A percentile compares a stretch with the other conserved stretches of the same genome.
These are phyloP conservation scores for Dioszegia hungarica DNA, from an alignment of 768 basidiomycete genomes.

Conservation along the genomic window DNA sequence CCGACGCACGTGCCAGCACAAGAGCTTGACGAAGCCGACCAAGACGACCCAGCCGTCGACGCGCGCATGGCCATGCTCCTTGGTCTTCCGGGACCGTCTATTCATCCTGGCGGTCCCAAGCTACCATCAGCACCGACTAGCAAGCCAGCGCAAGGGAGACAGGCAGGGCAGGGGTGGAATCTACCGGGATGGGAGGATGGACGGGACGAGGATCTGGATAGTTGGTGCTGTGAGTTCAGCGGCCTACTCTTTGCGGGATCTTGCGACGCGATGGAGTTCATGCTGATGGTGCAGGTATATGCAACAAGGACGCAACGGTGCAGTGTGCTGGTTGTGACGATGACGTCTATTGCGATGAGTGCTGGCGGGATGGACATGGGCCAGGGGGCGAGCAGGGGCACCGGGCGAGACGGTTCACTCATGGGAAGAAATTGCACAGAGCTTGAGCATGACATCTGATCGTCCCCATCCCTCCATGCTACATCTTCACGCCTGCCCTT, in stretches of 20 bases:
- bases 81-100: constrained; percentile 19
- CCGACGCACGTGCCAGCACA: constrained; percentile 16
- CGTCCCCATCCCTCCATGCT: too few species aligned
- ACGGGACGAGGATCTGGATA: constrained; percentile 35
- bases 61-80: constrained; percentile 20
- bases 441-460: neutral
- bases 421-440: constrained; percentile 14
- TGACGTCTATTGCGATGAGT: constrained; percentile 34
- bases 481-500: too few species aligned
- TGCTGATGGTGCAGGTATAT: constrained; percentile 29
- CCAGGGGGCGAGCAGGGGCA: constrained; percentile 30
- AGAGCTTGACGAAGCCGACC: neutral
- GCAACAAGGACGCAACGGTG: constrained; percentile 34
- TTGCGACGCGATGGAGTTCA: too few species aligned
- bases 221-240: constrained; percentile 40
- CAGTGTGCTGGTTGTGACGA: constrained; percentile 35
- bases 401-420: constrained; percentile 21
- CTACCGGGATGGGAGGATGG: constrained; percentile 28
- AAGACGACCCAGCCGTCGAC: constrained; percentile 14
- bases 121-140: constrained; percentile 8
- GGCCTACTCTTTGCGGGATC: neutral
- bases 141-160: neutral
- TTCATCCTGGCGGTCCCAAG: neutral
- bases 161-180: constrained; percentile 13
- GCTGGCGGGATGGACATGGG: constrained; percentile 39